Conservation (phyloP, 352 stramenopile genomes). For the Paralagenidium karlingii region DNA sequence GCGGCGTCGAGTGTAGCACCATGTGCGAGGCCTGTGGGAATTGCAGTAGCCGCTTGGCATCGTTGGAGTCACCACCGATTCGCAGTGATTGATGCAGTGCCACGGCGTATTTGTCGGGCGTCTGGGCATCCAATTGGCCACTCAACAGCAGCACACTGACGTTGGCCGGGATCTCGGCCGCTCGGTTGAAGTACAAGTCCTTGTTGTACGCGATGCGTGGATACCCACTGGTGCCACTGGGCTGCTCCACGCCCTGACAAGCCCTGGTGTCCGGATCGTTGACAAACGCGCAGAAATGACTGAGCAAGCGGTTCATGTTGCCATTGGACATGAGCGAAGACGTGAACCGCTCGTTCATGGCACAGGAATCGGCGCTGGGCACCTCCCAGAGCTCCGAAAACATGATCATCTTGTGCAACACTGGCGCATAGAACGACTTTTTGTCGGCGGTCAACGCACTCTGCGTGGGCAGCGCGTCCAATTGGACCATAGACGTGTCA, state of each 20-base stretch:
- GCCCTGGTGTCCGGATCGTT: slow-evolving; percentile 15
- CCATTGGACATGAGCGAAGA: too few species aligned
- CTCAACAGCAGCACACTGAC: slow-evolving; percentile 42
- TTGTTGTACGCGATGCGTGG: slow-evolving; percentile 20
- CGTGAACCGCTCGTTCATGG: too few species aligned
- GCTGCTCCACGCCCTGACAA: slow-evolving; percentile 6
- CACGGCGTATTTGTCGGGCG: slow-evolving; percentile 25
- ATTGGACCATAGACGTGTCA: too few species aligned
- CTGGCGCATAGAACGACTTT: too few species aligned
- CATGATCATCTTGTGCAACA: slow-evolving; percentile 44
- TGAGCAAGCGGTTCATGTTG: too few species aligned
- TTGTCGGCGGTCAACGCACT: background rate
- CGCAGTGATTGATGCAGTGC: slow-evolving; percentile 5
- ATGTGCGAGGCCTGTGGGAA: slow-evolving; percentile 23
- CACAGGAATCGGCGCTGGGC: too few species aligned
- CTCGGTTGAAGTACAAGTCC: slow-evolving; percentile 15
- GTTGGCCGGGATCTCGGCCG: slow-evolving; percentile 12
- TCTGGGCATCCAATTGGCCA: slow-evolving; percentile 25
- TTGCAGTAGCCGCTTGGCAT: slow-evolving; percentile 34
- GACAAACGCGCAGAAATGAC: slow-evolving; percentile 52
- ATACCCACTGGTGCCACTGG: background rate
- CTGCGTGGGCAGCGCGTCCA: too few species aligned
- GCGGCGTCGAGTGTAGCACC: slow-evolving; percentile 11
- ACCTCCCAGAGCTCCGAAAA: slow-evolving; percentile 68
- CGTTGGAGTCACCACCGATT: slow-evolving; percentile 11